These are phyloP conservation scores for Verticillium longisporum DNA, from an alignment of 2,329 filamentous ascomycete genomes.

Conservation along the genomic window DNA sequence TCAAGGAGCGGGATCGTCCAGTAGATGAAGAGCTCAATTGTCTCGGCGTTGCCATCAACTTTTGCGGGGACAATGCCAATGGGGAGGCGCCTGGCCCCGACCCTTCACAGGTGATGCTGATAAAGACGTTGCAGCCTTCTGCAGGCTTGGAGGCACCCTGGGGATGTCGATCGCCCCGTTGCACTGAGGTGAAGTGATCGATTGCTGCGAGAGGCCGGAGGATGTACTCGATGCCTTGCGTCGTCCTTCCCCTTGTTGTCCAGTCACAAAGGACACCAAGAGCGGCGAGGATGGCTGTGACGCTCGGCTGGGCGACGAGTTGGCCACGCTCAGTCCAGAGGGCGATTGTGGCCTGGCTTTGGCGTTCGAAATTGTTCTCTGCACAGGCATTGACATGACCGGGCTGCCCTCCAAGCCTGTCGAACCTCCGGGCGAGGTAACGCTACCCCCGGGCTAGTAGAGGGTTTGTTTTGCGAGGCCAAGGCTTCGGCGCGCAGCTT, in stretches of 20 bases:
- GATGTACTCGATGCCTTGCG: constrained; percentile 90
- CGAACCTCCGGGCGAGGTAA: constrained; percentile 46
- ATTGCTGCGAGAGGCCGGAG: constrained; percentile 76
- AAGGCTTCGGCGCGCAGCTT: constrained; percentile 89
- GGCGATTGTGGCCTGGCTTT: constrained; percentile 83
- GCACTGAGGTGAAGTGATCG: constrained; percentile 60
- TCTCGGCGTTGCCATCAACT: constrained; percentile 51
- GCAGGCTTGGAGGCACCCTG: constrained; percentile 51
- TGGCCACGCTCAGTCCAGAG: constrained; percentile 69
- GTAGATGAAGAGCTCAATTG: constrained; percentile 56
- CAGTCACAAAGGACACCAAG: constrained; percentile 93
- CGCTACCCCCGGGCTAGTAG: constrained; percentile 34
- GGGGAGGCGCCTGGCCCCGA: constrained; percentile 43
- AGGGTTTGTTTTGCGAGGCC: constrained; percentile 53
- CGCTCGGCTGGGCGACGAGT: constrained; percentile 78
- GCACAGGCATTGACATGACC: constrained; percentile 69
- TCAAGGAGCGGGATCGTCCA: constrained; percentile 76
- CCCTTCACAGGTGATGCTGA: constrained; percentile 49
- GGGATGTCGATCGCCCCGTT: constrained; percentile 66
- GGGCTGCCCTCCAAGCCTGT: constrained; percentile 80
- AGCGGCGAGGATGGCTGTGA: constrained; percentile 67
- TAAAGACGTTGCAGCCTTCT: constrained; percentile 49
- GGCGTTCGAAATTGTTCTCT: constrained; percentile 75
- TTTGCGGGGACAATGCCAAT: constrained; percentile 55
- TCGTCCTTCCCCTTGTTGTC: constrained; percentile 67